Base-by-base conservation (phyloP, 352 stramenopile species). In the Phytophthora boehmeriae region DNA sequence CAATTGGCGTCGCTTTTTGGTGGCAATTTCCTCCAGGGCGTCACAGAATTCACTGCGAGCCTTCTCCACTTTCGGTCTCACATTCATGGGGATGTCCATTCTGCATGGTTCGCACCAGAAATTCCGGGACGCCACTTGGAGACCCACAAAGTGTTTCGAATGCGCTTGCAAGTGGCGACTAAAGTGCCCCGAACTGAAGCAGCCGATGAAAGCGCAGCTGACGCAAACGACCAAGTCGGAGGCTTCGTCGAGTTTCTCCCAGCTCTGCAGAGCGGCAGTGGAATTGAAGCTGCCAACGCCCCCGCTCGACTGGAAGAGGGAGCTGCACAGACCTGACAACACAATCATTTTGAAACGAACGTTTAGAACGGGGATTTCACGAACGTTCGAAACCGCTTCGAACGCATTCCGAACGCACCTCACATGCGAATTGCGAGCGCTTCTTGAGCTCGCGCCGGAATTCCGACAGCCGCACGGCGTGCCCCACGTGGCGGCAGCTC, bases 41-140 rank as follows among this genome's bases (percentile, higher is more conserved):
- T 58, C 57, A 6, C 67, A 55, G 46, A 80, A 87, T 13, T 79
- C 75, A 20, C 56, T 50, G 0, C 73, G 74, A 25, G 66, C 66
- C 8, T 73, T 63, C 45, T 80, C 73, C 0, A 83, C 66, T 32
- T 86, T 87, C 11, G 60, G 35, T 19, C 75, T 72, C 4, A 43
- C 63, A 20, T 62, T 48, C 1, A 58, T 38, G 3, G 71, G 55
- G 35, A 89, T 69, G 47, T 89, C 76, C 43, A 75, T 70, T 22
- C 71, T 69, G 55, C 80, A 89, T 14, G 80, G 75, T 14, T 65
- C 63, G 16, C 68, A 91, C 76, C 78, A 91, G 42, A 89, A 86
- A 13, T 66, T 80, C 45, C 75, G 64, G 14, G 75, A 71, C 8
- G 61, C 77, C 28, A 80, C 46, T 44, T 85, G 70, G 20, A 89